Percentiles rank a stretch among this genome's conserved stretches.
Evolutionary conservation across 148 eudicot genomes (phyloP).

Genomic region (Chenopodium album): DNA sequence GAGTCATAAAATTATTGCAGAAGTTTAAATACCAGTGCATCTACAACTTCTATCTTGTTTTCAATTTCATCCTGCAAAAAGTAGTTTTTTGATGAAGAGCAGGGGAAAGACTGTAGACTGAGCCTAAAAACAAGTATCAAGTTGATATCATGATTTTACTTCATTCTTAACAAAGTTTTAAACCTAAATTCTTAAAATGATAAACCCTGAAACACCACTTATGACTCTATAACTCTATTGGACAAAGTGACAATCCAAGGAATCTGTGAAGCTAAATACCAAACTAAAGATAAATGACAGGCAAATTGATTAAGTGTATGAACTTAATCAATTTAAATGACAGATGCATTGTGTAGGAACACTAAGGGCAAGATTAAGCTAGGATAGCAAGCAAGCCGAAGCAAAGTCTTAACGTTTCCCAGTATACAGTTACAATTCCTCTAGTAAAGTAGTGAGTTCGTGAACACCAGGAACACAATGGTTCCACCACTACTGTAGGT

Average conservation of each 20-base stretch:
- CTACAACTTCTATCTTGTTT: conserved; percentile 91
- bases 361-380: too few species aligned
- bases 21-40: conserved; percentile 85
- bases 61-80: conserved; percentile 78
- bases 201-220: conserved; percentile 1
- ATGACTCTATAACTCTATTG: not conserved
- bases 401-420: too few species aligned
- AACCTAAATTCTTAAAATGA: not conserved
- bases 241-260: not conserved
- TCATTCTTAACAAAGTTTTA: not conserved
- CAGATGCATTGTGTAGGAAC: too few species aligned
- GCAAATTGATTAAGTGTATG: too few species aligned
- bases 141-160: not conserved
- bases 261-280: not conserved
- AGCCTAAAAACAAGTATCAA: not conserved
- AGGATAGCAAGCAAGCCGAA: too few species aligned
- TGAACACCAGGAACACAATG: too few species aligned
- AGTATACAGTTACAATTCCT: too few species aligned
- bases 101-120: not conserved
- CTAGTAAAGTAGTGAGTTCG: too few species aligned
- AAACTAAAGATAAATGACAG: not conserved
- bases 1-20: conserved; percentile 84
- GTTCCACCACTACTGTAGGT: too few species aligned
- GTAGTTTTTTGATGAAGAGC: not conserved
- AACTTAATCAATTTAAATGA: too few species aligned